Evolutionary conservation across 805 yeast genomes (phyloP), one percentile per base, ranked within the genome.

Genomic region (Scheffersomyces spartinae): DNA sequence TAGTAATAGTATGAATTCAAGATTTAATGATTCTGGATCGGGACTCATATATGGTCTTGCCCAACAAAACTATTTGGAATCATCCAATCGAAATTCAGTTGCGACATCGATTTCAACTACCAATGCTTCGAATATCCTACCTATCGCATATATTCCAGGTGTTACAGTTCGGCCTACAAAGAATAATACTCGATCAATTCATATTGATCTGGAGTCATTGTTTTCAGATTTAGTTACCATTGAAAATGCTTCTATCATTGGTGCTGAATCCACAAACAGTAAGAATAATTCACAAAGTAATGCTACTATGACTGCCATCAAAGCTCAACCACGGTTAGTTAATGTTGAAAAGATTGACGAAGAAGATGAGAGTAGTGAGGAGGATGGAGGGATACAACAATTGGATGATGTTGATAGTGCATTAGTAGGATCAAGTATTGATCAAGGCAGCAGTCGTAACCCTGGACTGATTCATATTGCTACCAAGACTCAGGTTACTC

Each of bases 131-230:
- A 85, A 86, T 49, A 74, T 86, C 35, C 67, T 86, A 33, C 95
- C 95, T 11, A 78, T 88, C 30, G 94, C 94, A 3, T 86, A 85
- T 45, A 82, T 86, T 32, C 97, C 96, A 0, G 96, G 96, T 18
- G 95, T 85, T 23, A 81, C 85, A 4, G 71, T 73, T 13, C 59
- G 77, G 14, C 64, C 69, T 24, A 57, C 62, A 6, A 53, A 53
- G 28, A 55, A 59, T 38, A 55, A 58, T 52, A 40, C 61, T 37
- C 37, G 67, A 43, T 39, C 65, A 42, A 43, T 68, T 40, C 41
- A 66, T 51, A 15, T 47, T 39, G 21, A 19, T 9, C 43, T 38
- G 20, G 54, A 53, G 15, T 55, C 64, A 24, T 46, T 58, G 8
- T 59, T 59, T 34, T 55, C 64, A 17, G 68, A 61, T 32, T 43